Evolutionary conservation across 352 stramenopile species (phyloP).

Genomic region (Globisporangium acanthophoron): DNA sequence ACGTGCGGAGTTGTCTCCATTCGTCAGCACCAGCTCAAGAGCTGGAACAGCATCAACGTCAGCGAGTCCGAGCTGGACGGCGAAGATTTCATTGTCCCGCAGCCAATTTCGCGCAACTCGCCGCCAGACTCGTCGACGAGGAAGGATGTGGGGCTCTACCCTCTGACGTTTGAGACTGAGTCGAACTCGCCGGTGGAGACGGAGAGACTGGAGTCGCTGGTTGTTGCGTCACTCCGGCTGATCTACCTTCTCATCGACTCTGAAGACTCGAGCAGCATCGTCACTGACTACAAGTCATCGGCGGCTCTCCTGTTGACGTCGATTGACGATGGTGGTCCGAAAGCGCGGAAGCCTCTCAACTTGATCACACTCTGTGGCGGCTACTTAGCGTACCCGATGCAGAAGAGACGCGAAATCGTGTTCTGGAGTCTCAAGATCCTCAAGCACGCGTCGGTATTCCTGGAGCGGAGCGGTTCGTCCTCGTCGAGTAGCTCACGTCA

Average conservation of each 20-base stretch:
- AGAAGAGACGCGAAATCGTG: conserved; percentile 29
- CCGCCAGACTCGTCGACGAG: conserved; percentile 3
- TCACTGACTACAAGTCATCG: conserved; percentile 3
- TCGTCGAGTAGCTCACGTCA: conserved; percentile 19
- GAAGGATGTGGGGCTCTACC: conserved; percentile 16
- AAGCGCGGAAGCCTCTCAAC: conserved; percentile 33
- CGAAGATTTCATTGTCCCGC: conserved; percentile 10
- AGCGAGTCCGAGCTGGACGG: conserved; percentile 4
- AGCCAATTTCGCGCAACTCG: conserved; percentile 3
- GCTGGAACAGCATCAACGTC: conserved; percentile 12
- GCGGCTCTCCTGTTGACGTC: conserved; percentile 31
- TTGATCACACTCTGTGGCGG: conserved; percentile 45
- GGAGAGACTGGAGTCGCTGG: conserved; percentile 31
- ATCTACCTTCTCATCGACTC: conserved; percentile 30
- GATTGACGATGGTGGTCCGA: conserved; percentile 37
- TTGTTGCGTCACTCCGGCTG: conserved; percentile 40
- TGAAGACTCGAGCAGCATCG: conserved; percentile 1
- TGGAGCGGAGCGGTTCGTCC: conserved; percentile 7
- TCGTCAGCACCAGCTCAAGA: conserved; percentile 8
- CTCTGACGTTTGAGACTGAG: conserved; percentile 31
- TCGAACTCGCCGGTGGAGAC: conserved; percentile 11
- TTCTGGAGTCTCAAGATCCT: conserved; percentile 48
- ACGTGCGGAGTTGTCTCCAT: conserved; percentile 25
- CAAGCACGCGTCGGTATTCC: conserved; percentile 28
- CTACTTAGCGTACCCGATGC: conserved; percentile 43